These are phyloP conservation scores for Aristolochia fimbriata DNA, from an alignment of 164 flowering plant genomes.

Conservation along the genomic window DNA sequence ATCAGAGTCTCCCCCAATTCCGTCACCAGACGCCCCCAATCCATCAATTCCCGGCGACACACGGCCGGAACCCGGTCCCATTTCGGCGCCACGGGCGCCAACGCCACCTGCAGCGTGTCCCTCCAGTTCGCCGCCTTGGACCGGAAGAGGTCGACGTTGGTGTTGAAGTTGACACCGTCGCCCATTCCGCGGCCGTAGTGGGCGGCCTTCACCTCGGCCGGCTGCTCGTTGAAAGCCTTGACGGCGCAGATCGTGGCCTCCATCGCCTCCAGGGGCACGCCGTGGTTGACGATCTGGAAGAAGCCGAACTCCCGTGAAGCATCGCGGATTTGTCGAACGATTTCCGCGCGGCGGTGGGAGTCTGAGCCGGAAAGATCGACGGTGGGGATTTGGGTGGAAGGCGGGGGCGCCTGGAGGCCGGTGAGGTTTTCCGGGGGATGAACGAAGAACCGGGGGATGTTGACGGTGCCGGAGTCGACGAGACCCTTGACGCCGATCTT, in stretches of 20 bases:
- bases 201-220: slow-evolving; percentile 17
- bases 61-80: neutral
- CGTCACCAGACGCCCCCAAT: slow-evolving; percentile 8
- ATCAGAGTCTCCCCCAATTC: slow-evolving; percentile 13
- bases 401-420: neutral
- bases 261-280: slow-evolving; percentile 20
- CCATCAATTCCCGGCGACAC: slow-evolving; percentile 13
- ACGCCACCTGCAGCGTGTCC: slow-evolving; percentile 10
- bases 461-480: slow-evolving; percentile 13
- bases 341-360: slow-evolving; percentile 8
- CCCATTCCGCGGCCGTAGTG: slow-evolving; percentile 21
- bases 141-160: slow-evolving; percentile 23
- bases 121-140: slow-evolving; percentile 27
- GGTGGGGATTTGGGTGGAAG: slow-evolving; percentile 12
- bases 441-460: slow-evolving; percentile 19
- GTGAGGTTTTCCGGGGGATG: slow-evolving; percentile 9
- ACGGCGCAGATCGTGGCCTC: slow-evolving; percentile 32
- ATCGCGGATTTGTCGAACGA: slow-evolving; percentile 13
- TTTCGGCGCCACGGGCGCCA: neutral
- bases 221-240: slow-evolving; percentile 21
- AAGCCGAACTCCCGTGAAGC: slow-evolving; percentile 39
- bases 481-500: slow-evolving; percentile 44
- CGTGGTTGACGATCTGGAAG: slow-evolving; percentile 46
- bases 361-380: slow-evolving; percentile 22
- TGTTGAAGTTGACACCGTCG: slow-evolving; percentile 11